Conservation (phyloP, 2,329 filamentous ascomycete genomes). For the Aureobasidium melanogenum region DNA sequence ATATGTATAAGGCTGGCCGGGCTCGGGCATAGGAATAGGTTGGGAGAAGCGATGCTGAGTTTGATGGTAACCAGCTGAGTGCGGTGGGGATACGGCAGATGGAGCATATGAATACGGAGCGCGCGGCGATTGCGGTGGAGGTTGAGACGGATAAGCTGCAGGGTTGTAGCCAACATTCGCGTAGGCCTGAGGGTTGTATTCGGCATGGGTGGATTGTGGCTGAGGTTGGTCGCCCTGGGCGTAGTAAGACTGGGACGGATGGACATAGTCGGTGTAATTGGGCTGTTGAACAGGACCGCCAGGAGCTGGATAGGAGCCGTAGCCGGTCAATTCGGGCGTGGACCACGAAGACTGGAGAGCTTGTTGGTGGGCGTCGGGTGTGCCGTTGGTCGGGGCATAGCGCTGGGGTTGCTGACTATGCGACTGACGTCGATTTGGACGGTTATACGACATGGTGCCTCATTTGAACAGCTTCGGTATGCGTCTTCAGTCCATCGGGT, state of each 20-base stretch:
- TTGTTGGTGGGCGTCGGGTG: background rate
- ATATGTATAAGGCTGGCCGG: conserved; percentile 5
- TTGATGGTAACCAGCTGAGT: conserved; percentile 4
- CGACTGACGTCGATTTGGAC: conserved; percentile 4
- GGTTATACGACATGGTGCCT: conserved; percentile 9
- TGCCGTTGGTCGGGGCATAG: background rate
- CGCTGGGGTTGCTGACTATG: conserved; percentile 1
- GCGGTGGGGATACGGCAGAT: background rate
- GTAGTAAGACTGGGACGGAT: background rate
- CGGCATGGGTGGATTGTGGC: background rate
- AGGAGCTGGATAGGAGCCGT: background rate
- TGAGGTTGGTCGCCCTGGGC: background rate
- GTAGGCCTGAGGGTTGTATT: conserved; percentile 8
- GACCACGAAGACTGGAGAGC: conserved; percentile 7
- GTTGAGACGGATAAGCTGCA: conserved; percentile 12
- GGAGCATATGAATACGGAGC: background rate
- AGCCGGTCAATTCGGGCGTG: conserved; percentile 9
- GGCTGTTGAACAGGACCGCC: conserved; percentile 6
- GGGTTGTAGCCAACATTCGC: conserved; percentile 14
- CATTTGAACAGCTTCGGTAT: background rate
- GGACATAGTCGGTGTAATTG: background rate
- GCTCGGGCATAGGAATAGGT: conserved; percentile 10
- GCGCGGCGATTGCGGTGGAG: background rate
- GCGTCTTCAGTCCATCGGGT: background rate
- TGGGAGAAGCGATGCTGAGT: background rate